Evolutionary conservation across 805 yeast species (phyloP), one percentile per base, ranked within the genome.

Genomic region (Schwanniomyces polymorphus): DNA sequence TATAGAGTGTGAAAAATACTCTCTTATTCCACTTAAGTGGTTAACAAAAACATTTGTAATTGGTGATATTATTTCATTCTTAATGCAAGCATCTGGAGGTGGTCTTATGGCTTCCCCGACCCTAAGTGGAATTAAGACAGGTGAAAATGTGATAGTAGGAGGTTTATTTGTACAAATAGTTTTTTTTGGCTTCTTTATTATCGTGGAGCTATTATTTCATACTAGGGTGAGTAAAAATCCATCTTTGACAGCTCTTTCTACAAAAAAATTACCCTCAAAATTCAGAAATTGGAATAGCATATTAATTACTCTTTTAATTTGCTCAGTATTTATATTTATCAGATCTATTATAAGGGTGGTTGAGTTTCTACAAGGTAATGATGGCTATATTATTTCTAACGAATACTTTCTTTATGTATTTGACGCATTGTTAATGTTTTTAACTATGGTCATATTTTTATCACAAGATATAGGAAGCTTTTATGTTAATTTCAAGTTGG

Each of bases 41-140:
- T 52, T 58, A 10, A 64, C 68, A 2, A 51, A 50, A 7, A 44
- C 63, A 11, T 66, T 65, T 55, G 66, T 66, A 6, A 9, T 45
- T n/a, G 68, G 68, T 16, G 72, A 67, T 50, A 52, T 65, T 10
- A 10, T 58, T 5, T 57, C 66, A 34, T 60, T 65, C 40, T 43
- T 62, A 4, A 27, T 65, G 34, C 72, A 66, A 53, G 60, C 58
- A 11, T 49, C 52, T 21, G 72, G 72, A 26, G 72, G 66, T 38
- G 71, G 70, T 2, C 23, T 65, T 35, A 67, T 57, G 59, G 52
- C 61, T 6, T 26, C 44, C 3, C 39, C 38, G 14, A 35, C 16
- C 12, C 16, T 26, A 3, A 17, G 29, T 26, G 28, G 35, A n/a
- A 25, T 28, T 1, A 34, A 44, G 1, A 18, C 50, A 35, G 72